These are phyloP conservation scores for Leishmania arabica DNA, from an alignment of 208 protist genomes.

Conservation along the genomic window DNA sequence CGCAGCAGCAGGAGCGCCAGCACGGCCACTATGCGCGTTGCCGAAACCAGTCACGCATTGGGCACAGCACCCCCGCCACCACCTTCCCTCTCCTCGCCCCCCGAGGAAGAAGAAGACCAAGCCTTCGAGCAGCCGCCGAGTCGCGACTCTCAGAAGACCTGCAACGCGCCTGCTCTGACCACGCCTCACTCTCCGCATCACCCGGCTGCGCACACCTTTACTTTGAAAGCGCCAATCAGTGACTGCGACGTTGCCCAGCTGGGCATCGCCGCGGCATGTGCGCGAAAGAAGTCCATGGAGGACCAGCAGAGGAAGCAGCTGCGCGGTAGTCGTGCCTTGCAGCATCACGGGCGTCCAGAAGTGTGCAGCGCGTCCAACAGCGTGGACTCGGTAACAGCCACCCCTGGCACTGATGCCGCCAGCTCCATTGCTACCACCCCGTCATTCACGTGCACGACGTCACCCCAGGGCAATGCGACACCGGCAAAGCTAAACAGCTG, in stretches of 20 bases:
- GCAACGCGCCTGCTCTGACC: not conserved
- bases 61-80: not conserved
- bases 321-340: not conserved
- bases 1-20: not conserved
- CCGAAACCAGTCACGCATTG: not conserved
- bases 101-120: not conserved
- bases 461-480: not conserved
- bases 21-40: constrained; percentile 1
- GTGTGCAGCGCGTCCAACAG: not conserved
- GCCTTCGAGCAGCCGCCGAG: not conserved
- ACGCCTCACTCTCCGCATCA: not conserved
- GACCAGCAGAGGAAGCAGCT: not conserved
- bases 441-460: not conserved
- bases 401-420: not conserved
- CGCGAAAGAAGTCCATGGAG: not conserved
- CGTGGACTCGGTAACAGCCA: not conserved
- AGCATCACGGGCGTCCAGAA: not conserved
- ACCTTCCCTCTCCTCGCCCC: not conserved
- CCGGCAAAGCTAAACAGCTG: not conserved
- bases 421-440: not conserved
- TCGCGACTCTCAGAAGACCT: not conserved
- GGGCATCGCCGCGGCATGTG: not conserved
- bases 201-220: not conserved
- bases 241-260: not conserved
- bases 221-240: not conserved